Evolutionary conservation across 116 monocot genomes (phyloP), one percentile per base, ranked within the genome.

Genomic region (Cymodocea nodosa): DNA sequence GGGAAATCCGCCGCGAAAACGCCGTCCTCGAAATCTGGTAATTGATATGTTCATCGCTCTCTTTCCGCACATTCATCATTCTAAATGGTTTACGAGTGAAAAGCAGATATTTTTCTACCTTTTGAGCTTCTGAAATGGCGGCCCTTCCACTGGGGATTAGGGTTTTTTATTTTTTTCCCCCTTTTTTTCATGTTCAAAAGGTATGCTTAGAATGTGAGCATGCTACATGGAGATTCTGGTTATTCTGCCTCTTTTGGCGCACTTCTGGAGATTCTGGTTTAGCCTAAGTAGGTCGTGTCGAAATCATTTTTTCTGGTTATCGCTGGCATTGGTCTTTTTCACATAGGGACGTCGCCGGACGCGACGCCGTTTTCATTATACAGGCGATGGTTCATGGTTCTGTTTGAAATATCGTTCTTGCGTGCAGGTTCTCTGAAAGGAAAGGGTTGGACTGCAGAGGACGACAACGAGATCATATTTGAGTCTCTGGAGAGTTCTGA

Each of bases 401-500:
- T 61, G 16, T 9, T 61, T 35, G 37, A 61, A n/a, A 36, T 36
- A 17, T n/a, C 36, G 36, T 36, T 60, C 14, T 63, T 50, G 36
- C 22, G 0, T 49, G 23, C 12, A 64, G 64, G 24, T 40, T 23
- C 23, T 22, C 23, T n/a, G 40, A 64, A 64, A 15, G 64, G 49
- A 64, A 49, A 64, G 49, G 40, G 5, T 8, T 39, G 39, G 23
- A 20, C 22, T 19, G 44, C 11, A 49, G 2, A 64, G 23, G 9
- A 39, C 36, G 61, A 61, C 4, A 10, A 35, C 23, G n/a, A 54
- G 20, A 50, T 64, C 15, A 17, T 40, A 50, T 64, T 64, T 50
- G 64, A 64, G 49, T 64, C 64, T 11, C 64, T 49, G 22, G 64
- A 64, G 23, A 49, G 20, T 64, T 64, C 64, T 6, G 64, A 64